These are phyloP conservation scores for Cryptococcus hybrid DNA, from an alignment of 1,284 basidiomycete species.

Conservation along the genomic window DNA sequence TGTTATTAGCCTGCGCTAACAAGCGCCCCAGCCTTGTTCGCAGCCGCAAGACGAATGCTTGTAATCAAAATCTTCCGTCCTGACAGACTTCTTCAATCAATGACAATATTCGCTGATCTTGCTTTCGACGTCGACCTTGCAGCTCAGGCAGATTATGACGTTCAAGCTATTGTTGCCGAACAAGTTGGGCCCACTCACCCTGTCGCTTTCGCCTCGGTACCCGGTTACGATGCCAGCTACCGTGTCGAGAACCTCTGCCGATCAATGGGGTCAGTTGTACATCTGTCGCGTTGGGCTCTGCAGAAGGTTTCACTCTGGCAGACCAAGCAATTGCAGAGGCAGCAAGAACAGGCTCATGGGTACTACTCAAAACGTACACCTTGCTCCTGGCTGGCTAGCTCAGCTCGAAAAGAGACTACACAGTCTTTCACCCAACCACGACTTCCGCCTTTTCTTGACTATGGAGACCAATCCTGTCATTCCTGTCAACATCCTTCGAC, in stretches of 20 bases:
- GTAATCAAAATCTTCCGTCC: constrained; percentile 45
- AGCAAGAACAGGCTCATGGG: constrained; percentile 88
- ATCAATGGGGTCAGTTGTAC: constrained; percentile 68
- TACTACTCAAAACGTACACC: constrained; percentile 94
- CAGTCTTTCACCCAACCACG: constrained; percentile 78
- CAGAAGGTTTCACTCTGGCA: constrained; percentile 90
- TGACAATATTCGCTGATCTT: constrained; percentile 33
- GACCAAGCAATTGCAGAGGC: constrained; percentile 91
- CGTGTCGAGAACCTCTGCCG: constrained; percentile 85
- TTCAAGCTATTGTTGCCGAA: constrained; percentile 70
- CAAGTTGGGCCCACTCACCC: constrained; percentile 79
- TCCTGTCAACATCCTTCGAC: constrained; percentile 91
- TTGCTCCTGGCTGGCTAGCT: constrained; percentile 90
- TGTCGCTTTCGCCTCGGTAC: constrained; percentile 84
- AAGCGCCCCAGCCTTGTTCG: constrained; percentile 16
- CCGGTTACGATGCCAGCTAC: constrained; percentile 96
- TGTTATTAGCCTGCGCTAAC: background rate
- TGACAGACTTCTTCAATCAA: constrained; percentile 37
- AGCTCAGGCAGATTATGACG: constrained; percentile 53
- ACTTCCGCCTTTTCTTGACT: constrained; percentile 92
- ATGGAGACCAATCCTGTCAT: constrained; percentile 86
- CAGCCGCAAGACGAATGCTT: constrained; percentile 31
- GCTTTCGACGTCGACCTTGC: constrained; percentile 42
- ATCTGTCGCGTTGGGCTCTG: constrained; percentile 96
- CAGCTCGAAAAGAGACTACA: constrained; percentile 96